These are phyloP conservation scores for Saccharomycopsis vini DNA, from an alignment of 805 yeast species.

Conservation along the genomic window DNA sequence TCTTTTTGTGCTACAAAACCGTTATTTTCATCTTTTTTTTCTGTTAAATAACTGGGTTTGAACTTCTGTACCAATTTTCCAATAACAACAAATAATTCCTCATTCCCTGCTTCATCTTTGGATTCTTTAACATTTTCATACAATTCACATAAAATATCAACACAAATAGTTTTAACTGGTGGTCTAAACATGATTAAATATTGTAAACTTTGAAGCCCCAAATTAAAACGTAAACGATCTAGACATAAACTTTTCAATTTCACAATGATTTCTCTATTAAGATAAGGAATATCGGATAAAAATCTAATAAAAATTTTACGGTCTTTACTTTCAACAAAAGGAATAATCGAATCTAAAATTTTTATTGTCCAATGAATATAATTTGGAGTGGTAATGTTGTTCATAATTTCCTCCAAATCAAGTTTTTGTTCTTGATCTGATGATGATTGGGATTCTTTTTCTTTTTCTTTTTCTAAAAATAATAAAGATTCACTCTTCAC, in stretches of 20 bases:
- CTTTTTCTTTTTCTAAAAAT: slow-evolving; percentile 27
- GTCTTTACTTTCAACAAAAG: slow-evolving; percentile 76
- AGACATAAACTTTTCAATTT: slow-evolving; percentile 65
- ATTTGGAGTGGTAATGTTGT: slow-evolving; percentile 31
- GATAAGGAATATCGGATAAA: slow-evolving; percentile 77
- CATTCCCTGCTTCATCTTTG: slow-evolving; percentile 40
- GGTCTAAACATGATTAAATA: slow-evolving; percentile 85
- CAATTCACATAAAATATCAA: slow-evolving; percentile 40
- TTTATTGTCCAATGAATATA: slow-evolving; percentile 65
- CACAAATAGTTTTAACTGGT: slow-evolving; percentile 53
- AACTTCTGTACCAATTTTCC: slow-evolving; percentile 12
- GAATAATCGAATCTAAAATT: slow-evolving; percentile 70
- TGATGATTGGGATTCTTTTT: too few relatives aligned
- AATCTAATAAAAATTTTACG: slow-evolving; percentile 73
- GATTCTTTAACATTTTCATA: slow-evolving; percentile 31
- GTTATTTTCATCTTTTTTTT: neutral
- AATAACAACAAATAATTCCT: neutral
- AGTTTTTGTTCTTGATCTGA: slow-evolving; percentile 21
- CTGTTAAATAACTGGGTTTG: neutral
- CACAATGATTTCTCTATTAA: slow-evolving; percentile 52
- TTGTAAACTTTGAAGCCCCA: slow-evolving; percentile 78
- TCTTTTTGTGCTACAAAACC: too few relatives aligned
- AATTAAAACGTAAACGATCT: slow-evolving; percentile 73
- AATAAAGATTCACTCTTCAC: slow-evolving; percentile 72
- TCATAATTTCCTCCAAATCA: slow-evolving; percentile 21